phyloP scores from a whole-genome alignment of 2,329 filamentous ascomycete species.

The Tympanopsis confertula region DNA sequence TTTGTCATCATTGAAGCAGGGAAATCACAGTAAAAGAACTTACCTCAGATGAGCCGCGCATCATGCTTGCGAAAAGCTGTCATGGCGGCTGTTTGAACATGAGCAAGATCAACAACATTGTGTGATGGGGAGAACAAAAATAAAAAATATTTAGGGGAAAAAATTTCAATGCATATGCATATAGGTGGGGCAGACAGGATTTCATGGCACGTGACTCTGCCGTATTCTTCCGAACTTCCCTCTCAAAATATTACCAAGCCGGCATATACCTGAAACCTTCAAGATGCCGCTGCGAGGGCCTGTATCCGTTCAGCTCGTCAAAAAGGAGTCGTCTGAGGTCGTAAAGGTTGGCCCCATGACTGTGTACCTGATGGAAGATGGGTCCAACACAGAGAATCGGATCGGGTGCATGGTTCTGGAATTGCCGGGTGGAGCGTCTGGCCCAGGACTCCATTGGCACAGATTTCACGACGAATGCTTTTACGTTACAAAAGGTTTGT shows the following conservation, averaged over 20 bases:
- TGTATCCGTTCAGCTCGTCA: conserved; percentile 14
- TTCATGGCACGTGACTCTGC: too few relatives aligned
- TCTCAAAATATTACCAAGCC: too few relatives aligned
- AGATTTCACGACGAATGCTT: conserved; percentile 24
- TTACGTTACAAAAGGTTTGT: conserved; percentile 18
- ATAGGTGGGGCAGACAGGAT: too few relatives aligned
- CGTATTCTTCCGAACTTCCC: too few relatives aligned
- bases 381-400: conserved; percentile 18
- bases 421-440: conserved; percentile 16
- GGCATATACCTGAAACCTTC: too few relatives aligned
- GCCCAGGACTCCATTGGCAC: conserved; percentile 24
- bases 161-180: too few relatives aligned
- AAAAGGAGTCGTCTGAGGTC: conserved; percentile 15
- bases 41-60: conserved; percentile 3
- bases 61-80: conserved; percentile 13
- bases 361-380: conserved; percentile 21
- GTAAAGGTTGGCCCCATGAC: conserved; percentile 18
- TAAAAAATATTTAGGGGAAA: conserved; percentile 4
- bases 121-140: conserved; percentile 3
- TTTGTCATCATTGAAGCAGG: conserved; percentile 62
- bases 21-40: conserved; percentile 7
- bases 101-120: conserved; percentile 8
- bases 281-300: conserved; percentile 19
- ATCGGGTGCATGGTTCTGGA: conserved; percentile 17
- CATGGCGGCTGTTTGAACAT: conserved; percentile 4